These are phyloP conservation scores for Dimargaris verticillata DNA, from an alignment of 192 early-diverging fungal species.

Conservation along the genomic window DNA sequence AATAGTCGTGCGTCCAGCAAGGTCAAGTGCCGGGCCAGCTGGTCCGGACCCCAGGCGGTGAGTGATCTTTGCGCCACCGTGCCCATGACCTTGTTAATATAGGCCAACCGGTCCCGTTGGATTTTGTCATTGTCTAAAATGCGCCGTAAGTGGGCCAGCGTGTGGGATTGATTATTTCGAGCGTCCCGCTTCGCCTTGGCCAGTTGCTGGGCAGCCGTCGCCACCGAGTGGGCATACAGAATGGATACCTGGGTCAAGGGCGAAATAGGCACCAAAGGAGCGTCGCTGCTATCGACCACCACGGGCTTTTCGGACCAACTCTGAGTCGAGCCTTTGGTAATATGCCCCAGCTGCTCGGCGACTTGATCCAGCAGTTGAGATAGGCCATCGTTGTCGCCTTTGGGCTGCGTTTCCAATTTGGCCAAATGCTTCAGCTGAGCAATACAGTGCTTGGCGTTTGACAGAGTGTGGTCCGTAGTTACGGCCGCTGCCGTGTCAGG, in stretches of 20 bases:
- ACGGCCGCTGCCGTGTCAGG: no score
- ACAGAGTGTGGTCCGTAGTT: no score
- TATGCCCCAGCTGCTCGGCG: background rate
- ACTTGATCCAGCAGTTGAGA: background rate
- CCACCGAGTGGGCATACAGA: constrained; percentile 8
- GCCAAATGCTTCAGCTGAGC: background rate
- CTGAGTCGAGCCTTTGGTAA: background rate
- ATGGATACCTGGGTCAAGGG: constrained; percentile 4
- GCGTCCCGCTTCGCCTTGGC: background rate
- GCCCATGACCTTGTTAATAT: constrained; percentile 4
- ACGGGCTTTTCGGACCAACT: no score
- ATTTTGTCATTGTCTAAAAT: constrained; percentile 4
- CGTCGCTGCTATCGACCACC: background rate
- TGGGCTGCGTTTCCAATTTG: background rate
- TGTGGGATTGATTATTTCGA: background rate
- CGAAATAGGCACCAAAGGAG: constrained; percentile 4
- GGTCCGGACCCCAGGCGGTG: background rate
- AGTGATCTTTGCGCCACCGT: background rate
- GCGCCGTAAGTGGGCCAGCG: background rate
- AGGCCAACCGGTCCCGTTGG: background rate
- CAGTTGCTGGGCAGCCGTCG: background rate
- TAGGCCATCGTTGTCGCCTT: background rate
- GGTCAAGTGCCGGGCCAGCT: background rate
- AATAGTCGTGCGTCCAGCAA: background rate
- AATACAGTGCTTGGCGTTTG: background rate